Conservation (phyloP, 768 basidiomycete species). For the Paxillus rubicundulus region DNA sequence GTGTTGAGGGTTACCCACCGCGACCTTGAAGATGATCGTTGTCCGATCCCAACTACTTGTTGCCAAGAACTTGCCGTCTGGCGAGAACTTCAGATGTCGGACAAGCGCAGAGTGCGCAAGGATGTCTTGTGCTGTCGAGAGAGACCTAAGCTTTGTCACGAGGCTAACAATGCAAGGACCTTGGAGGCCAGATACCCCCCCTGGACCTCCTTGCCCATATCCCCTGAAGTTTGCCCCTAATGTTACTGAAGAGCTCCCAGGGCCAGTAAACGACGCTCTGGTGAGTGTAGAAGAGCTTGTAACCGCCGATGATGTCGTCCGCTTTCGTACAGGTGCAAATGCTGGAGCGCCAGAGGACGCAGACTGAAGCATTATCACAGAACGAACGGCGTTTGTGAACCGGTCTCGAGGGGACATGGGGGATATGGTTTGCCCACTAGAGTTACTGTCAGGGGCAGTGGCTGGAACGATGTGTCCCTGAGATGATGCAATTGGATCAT, state of each 20-base stretch:
- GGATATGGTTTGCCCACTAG: background rate
- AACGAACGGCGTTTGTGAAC: conserved; percentile 36
- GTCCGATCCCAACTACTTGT: conserved; percentile 73
- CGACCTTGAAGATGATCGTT: conserved; percentile 63
- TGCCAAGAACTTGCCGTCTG: conserved; percentile 69
- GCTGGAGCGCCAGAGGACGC: conserved; percentile 12
- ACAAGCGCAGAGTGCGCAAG: conserved; percentile 68
- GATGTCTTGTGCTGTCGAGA: conserved; percentile 58
- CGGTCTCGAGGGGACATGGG: conserved; percentile 17
- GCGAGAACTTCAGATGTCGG: conserved; percentile 72
- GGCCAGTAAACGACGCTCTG: background rate
- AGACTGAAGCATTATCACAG: conserved; percentile 37
- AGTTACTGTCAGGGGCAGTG: background rate
- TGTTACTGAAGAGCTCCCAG: background rate
- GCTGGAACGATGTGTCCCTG: background rate
- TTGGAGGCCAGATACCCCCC: conserved; percentile 32
- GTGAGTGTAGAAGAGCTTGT: background rate
- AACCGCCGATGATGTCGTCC: conserved; percentile 35
- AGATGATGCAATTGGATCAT: background rate
- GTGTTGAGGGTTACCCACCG: conserved; percentile 38
- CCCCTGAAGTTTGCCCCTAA: background rate
- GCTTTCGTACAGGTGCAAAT: conserved; percentile 30
- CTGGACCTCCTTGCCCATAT: background rate
- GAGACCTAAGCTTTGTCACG: conserved; percentile 51
- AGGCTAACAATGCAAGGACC: conserved; percentile 55